Evolutionary conservation across 495 filamentous ascomycete species (phyloP).

Genomic region (Pyrenula aspistea): DNA sequence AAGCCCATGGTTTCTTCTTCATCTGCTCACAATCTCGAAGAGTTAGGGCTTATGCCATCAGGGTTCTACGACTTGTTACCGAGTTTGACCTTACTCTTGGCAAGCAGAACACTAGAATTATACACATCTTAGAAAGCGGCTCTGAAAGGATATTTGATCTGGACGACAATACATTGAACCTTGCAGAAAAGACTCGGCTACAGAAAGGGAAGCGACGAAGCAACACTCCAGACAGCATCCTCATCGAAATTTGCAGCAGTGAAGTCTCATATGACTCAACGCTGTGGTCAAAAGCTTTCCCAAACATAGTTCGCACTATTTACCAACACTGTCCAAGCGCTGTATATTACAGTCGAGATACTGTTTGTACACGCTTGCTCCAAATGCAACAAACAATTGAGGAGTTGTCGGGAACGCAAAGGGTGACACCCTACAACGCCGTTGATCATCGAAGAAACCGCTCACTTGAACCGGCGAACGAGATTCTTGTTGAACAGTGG

Average conservation of each 20-base stretch:
- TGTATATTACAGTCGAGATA: constrained; percentile 76
- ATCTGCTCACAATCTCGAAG: constrained; percentile 86
- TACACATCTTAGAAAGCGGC: constrained; percentile 83
- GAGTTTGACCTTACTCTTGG: constrained; percentile 87
- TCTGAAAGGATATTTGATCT: constrained; percentile 80
- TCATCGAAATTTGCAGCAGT: constrained; percentile 91
- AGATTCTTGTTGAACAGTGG: constrained; percentile 92
- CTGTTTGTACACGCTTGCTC: constrained; percentile 79
- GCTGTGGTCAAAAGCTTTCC: constrained; percentile 95
- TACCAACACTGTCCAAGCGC: constrained; percentile 86
- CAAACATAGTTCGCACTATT: constrained; percentile 82
- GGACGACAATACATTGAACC: constrained; percentile 82
- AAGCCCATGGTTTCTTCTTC: constrained; percentile 97
- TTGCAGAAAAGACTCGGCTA: constrained; percentile 83
- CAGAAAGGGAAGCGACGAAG: constrained; percentile 83
- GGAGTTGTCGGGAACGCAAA: constrained; percentile 31
- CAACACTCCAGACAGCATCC: constrained; percentile 60
- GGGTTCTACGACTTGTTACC: constrained; percentile 79
- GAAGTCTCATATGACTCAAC: constrained; percentile 91
- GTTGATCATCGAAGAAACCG: not conserved
- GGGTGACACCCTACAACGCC: not conserved
- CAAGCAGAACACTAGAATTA: constrained; percentile 69
- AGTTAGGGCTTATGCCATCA: constrained; percentile 83
- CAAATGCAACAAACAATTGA: constrained; percentile 84
- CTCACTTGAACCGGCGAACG: constrained; percentile 50